phyloP scores from a whole-genome alignment of 495 filamentous ascomycete genomes.

The Oleoguttula mirabilis region DNA sequence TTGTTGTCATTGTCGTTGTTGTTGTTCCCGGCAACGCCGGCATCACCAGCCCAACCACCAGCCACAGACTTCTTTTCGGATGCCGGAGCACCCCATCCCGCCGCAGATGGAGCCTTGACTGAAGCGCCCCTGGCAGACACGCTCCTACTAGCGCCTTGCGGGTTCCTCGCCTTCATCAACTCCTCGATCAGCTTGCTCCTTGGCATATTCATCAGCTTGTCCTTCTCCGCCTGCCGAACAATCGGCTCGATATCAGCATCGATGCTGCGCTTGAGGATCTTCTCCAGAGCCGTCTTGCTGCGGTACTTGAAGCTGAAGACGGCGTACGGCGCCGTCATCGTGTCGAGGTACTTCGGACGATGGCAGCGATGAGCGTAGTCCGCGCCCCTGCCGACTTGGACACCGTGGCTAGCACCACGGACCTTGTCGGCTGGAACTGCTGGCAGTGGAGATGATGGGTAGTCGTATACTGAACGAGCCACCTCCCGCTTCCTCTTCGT shows the following conservation, averaged over 20 bases:
- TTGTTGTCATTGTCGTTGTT: background rate
- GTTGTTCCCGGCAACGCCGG: background rate
- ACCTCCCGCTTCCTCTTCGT: slow-evolving; percentile 1
- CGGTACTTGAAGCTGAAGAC: slow-evolving; percentile 40
- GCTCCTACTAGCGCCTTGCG: background rate
- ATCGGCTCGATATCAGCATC: background rate
- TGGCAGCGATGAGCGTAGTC: slow-evolving; percentile 28
- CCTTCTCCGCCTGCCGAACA: slow-evolving; percentile 9
- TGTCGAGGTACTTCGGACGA: slow-evolving; percentile 34
- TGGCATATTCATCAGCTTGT: slow-evolving; percentile 15
- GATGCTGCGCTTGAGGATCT: slow-evolving; percentile 16
- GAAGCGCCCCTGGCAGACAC: background rate
- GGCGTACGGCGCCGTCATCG: slow-evolving; percentile 34
- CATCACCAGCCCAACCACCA: background rate
- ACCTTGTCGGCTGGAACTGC: slow-evolving; percentile 11
- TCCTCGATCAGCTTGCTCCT: slow-evolving; percentile 24
- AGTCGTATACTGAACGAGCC: slow-evolving; percentile 10
- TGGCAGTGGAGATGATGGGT: slow-evolving; percentile 14
- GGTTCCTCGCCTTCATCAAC: slow-evolving; percentile 10
- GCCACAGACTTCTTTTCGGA: background rate
- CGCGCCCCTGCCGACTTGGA: slow-evolving; percentile 27
- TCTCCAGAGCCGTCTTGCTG: slow-evolving; percentile 20
- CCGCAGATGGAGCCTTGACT: slow-evolving; percentile 1
- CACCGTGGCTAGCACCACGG: slow-evolving; percentile 24
- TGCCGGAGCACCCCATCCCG: background rate